Evolutionary conservation across 2,329 filamentous ascomycete species (phyloP).

Genomic region (Botrytis fabae): DNA sequence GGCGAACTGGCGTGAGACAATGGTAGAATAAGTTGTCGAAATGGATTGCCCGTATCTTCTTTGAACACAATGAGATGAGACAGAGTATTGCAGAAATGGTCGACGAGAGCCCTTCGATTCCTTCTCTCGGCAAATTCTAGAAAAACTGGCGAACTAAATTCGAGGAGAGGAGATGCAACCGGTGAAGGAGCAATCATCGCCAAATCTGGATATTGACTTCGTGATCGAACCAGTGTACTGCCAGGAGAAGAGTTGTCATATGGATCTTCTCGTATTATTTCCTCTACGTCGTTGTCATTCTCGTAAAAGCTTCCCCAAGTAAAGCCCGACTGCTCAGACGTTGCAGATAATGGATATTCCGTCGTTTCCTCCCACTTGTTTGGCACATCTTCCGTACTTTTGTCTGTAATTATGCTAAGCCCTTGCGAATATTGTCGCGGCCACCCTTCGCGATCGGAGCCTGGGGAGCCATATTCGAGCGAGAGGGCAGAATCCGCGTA

Average conservation of each 20-base stretch:
- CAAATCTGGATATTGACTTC: slow-evolving; percentile 39
- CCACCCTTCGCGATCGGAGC: slow-evolving; percentile 33
- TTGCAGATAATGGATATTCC: slow-evolving; percentile 30
- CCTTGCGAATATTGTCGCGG: slow-evolving; percentile 29
- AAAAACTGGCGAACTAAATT: slow-evolving; percentile 55
- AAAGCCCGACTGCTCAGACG: slow-evolving; percentile 28
- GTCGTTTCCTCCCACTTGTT: slow-evolving; percentile 33
- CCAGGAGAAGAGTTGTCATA: slow-evolving; percentile 17
- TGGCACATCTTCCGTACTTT: slow-evolving; percentile 20
- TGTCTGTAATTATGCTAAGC: slow-evolving; percentile 25
- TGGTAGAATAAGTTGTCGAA: slow-evolving; percentile 61
- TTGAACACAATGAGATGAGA: slow-evolving; percentile 67
- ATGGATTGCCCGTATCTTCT: slow-evolving; percentile 62
- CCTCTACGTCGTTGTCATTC: slow-evolving; percentile 34
- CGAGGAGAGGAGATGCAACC: slow-evolving; percentile 42
- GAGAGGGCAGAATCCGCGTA: slow-evolving; percentile 31
- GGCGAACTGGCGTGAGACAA: slow-evolving; percentile 55
- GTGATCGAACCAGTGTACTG: slow-evolving; percentile 29
- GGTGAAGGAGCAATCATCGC: slow-evolving; percentile 37
- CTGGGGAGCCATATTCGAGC: slow-evolving; percentile 28
- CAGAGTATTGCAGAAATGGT: slow-evolving; percentile 64
- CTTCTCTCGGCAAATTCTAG: slow-evolving; percentile 56
- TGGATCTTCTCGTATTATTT: slow-evolving; percentile 31
- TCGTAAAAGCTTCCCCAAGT: slow-evolving; percentile 31
- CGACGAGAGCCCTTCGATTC: slow-evolving; percentile 57